Percentiles rank a stretch among this genome's conserved stretches.
phyloP scores from a whole-genome alignment of 2,329 filamentous ascomycete species.

The Aspergillus pseudotamarii region DNA sequence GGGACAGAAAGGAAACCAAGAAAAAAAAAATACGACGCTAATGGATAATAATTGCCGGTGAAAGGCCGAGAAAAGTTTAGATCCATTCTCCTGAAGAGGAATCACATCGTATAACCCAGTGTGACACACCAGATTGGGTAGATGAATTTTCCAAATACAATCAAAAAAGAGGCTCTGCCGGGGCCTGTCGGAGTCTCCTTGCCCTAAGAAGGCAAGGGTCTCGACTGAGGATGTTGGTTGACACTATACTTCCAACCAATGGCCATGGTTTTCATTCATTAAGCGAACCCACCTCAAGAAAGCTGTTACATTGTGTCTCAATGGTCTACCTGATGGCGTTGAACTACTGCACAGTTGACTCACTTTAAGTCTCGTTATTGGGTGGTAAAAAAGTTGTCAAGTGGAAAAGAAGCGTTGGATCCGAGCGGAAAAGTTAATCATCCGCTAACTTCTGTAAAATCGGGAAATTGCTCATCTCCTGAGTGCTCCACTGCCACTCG shows the following conservation, averaged over 20 bases:
- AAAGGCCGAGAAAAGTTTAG: background rate
- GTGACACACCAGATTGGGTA: background rate
- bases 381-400: background rate
- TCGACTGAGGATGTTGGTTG: background rate
- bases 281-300: background rate
- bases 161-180: background rate
- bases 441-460: background rate
- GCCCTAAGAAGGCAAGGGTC: background rate
- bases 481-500: background rate
- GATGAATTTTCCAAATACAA: background rate
- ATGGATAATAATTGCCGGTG: background rate
- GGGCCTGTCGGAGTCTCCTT: background rate
- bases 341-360: background rate
- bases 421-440: background rate
- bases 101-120: background rate
- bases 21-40: background rate
- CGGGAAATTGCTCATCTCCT: conserved; percentile 5
- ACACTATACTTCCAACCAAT: background rate
- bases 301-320: background rate
- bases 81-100: background rate
- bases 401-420: background rate
- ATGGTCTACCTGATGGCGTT: background rate
- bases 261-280: background rate
- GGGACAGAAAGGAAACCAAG: background rate
- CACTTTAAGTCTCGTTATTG: background rate